These are phyloP conservation scores for Kuraishia cidri DNA, from an alignment of 805 yeast species.

Conservation along the genomic window DNA sequence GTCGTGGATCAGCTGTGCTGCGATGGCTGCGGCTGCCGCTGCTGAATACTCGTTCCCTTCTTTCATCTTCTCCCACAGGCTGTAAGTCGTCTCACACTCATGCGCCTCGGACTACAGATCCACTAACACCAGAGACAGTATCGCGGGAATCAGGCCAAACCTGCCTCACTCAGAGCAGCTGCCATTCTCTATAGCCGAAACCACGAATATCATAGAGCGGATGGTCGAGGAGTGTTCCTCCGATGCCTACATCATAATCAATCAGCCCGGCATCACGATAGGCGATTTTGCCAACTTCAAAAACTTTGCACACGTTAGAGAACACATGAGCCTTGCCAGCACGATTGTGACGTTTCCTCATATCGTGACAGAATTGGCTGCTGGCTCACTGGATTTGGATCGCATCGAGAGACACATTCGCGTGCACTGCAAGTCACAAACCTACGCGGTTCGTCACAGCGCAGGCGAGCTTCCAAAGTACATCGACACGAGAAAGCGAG, in stretches of 20 bases:
- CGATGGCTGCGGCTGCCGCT: no score
- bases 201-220: conserved; percentile 9
- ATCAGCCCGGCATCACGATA: conserved; percentile 41
- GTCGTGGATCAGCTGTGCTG: no score
- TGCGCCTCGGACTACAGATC: not conserved
- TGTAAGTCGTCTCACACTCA: not conserved
- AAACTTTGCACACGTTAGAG: conserved; percentile 38
- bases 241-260: conserved; percentile 47
- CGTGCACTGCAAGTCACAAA: conserved; percentile 43
- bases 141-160: conserved; percentile 18
- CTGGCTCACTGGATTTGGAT: conserved; percentile 30
- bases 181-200: conserved; percentile 18
- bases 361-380: conserved; percentile 21
- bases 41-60: not conserved
- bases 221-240: conserved; percentile 32
- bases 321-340: conserved; percentile 46
- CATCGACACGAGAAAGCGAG: conserved; percentile 53
- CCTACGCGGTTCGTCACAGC: conserved; percentile 26
- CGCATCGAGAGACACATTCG: conserved; percentile 30
- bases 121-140: not conserved
- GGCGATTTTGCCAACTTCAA: conserved; percentile 34
- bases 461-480: conserved; percentile 42
- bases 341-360: conserved; percentile 54
- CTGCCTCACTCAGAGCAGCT: conserved; percentile 18
- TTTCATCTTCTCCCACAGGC: not conserved